A percentile compares a stretch with the other conserved stretches of the same genome.
Evolutionary conservation across 306 rosid species (phyloP).

Genomic region (Fragaria iinumae): DNA sequence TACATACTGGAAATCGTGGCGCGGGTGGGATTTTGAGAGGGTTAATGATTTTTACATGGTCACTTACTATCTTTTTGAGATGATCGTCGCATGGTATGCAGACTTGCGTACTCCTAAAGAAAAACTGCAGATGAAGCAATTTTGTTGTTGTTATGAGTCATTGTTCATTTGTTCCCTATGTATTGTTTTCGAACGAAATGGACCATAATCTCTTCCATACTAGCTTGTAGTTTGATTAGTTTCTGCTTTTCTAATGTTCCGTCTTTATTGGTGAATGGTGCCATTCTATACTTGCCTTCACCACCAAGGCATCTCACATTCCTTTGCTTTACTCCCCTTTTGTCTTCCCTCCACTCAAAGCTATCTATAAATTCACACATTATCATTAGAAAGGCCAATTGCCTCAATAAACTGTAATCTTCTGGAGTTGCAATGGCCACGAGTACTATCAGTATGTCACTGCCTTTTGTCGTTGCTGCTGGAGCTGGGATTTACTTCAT

Average conservation of each 20-base stretch:
- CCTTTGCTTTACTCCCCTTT: slow-evolving; percentile 22
- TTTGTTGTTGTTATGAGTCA: slow-evolving; percentile 15
- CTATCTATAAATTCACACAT: neutral
- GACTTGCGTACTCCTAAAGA: no score
- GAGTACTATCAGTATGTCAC: slow-evolving; percentile 29
- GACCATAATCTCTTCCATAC: no score
- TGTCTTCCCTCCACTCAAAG: neutral
- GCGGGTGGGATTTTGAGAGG: no score
- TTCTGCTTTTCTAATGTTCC: neutral
- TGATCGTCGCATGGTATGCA: no score
- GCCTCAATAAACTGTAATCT: slow-evolving; percentile 14
- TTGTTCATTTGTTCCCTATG: no score
- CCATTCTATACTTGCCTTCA: slow-evolving; percentile 42
- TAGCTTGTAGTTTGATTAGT: neutral
- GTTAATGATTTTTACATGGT: no score
- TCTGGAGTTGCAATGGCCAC: slow-evolving; percentile 34
- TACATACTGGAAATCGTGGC: no score
- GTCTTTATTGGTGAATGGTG: neutral
- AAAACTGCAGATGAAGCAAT: no score
- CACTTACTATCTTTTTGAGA: no score
- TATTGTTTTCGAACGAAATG: no score
- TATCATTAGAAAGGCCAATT: neutral
- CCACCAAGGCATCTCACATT: slow-evolving; percentile 38
- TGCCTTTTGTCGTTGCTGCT: slow-evolving; percentile 47
- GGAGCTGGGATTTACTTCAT: slow-evolving; percentile 42